These are phyloP conservation scores for Mycena epipterygia DNA, from an alignment of 768 basidiomycete genomes.

Conservation along the genomic window DNA sequence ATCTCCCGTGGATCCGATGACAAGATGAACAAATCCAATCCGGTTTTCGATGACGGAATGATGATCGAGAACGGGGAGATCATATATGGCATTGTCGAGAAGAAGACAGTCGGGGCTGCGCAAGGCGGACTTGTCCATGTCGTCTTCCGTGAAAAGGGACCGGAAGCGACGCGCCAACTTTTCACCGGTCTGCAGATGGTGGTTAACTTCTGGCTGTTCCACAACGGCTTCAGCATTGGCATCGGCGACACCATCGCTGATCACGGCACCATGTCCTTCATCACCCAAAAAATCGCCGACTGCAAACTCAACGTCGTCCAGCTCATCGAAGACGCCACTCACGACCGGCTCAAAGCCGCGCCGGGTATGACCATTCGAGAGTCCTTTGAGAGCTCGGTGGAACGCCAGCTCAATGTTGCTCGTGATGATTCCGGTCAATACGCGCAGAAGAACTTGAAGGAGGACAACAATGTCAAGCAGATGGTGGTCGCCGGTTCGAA, in stretches of 20 bases:
- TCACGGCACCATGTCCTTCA: slow-evolving; percentile 86
- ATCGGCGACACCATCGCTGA: slow-evolving; percentile 99
- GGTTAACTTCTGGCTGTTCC: slow-evolving; percentile 99
- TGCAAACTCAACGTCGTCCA: slow-evolving; percentile 85
- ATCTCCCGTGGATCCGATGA: slow-evolving; percentile 86
- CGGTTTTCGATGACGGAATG: slow-evolving; percentile 93
- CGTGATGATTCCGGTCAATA: slow-evolving; percentile 96
- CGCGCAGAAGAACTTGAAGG: slow-evolving; percentile 97
- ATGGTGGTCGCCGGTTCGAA: slow-evolving; percentile 99
- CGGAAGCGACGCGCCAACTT: slow-evolving; percentile 88
- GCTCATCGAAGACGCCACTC: slow-evolving; percentile 86
- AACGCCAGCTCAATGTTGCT: slow-evolving; percentile 92
- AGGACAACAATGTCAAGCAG: slow-evolving; percentile 99
- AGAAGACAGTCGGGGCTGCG: slow-evolving; percentile 98
- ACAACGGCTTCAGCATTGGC: slow-evolving; percentile 98
- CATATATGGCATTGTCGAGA: slow-evolving; percentile 95
- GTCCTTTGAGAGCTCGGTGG: slow-evolving; percentile 95
- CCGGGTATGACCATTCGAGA: slow-evolving; percentile 99
- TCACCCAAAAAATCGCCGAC: slow-evolving; percentile 85
- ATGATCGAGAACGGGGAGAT: slow-evolving; percentile 97
- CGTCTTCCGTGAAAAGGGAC: slow-evolving; percentile 97
- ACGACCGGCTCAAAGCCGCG: slow-evolving; percentile 88
- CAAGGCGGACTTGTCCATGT: slow-evolving; percentile 96
- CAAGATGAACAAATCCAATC: slow-evolving; percentile 72
- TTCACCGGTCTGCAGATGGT: slow-evolving; percentile 96